Evolutionary conservation across 192 early-diverging fungal species (phyloP).

Genomic region (Glomus cerebriforme): DNA sequence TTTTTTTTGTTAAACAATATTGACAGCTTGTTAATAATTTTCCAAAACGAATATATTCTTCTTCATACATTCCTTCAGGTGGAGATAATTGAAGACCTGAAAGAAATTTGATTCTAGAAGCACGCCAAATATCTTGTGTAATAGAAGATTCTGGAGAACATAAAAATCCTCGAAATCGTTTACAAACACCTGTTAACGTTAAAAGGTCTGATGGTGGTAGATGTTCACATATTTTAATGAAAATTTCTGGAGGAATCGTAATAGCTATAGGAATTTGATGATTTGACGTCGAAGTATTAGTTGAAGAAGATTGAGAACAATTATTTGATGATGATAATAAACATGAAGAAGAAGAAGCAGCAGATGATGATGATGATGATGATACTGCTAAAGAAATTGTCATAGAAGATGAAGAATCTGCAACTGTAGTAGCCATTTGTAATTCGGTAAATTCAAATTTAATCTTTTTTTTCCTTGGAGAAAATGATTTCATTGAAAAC

Average conservation of each 20-base stretch:
- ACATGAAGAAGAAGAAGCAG: not conserved
- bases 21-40: conserved; percentile 14
- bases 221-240: conserved; percentile 30
- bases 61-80: conserved; percentile 27
- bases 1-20: conserved; percentile 1
- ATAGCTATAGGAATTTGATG: not conserved
- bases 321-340: not conserved
- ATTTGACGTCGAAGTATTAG: not conserved
- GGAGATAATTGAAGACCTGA: conserved; percentile 19
- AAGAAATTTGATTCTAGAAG: not conserved
- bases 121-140: conserved; percentile 26
- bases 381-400: not conserved
- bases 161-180: conserved; percentile 6
- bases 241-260: conserved; percentile 31
- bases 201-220: conserved; percentile 29
- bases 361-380: not conserved
- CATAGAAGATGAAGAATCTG: not conserved
- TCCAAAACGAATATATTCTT: conserved; percentile 20
- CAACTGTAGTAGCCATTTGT: not conserved
- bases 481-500: not conserved
- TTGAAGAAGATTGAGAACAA: not conserved
- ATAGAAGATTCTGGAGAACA: conserved; percentile 15
- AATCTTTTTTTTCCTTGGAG: not conserved
- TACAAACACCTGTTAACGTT: conserved; percentile 15
- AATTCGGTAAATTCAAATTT: not conserved